Percentiles rank a stretch among this genome's conserved stretches.
phyloP scores from a whole-genome alignment of 805 yeast species.

The Cyberlindnera saturnus region DNA sequence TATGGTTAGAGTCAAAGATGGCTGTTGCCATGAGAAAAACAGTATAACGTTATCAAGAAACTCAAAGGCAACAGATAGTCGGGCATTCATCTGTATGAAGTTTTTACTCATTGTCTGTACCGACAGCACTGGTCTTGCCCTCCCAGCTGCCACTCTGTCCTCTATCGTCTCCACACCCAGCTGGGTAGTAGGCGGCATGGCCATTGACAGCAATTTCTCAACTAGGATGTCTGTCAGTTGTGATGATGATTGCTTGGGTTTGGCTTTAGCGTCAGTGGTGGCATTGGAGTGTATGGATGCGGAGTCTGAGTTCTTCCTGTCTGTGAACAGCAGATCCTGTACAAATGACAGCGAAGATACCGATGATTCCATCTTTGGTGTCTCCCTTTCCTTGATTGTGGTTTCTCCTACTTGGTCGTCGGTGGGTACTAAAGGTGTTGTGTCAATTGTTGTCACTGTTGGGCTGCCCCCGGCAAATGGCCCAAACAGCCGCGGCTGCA shows the following conservation, averaged over 20 bases:
- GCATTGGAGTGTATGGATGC: slow-evolving; percentile 5
- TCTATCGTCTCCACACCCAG: slow-evolving; percentile 38
- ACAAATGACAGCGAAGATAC: slow-evolving; percentile 11
- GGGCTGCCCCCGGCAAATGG: too few species aligned
- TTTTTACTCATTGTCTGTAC: slow-evolving; percentile 66
- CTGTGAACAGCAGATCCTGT: slow-evolving; percentile 14
- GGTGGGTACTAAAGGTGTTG: too few species aligned
- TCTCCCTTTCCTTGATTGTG: too few species aligned
- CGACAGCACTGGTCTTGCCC: slow-evolving; percentile 60
- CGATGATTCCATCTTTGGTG: background rate
- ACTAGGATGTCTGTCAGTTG: slow-evolving; percentile 61
- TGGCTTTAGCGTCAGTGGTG: background rate
- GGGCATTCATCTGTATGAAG: slow-evolving; percentile 53
- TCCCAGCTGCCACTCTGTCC: slow-evolving; percentile 54
- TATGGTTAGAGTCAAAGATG: slow-evolving; percentile 54
- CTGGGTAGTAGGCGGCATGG: slow-evolving; percentile 58
- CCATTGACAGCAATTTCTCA: slow-evolving; percentile 66
- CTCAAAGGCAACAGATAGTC: slow-evolving; percentile 58
- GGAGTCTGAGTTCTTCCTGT: background rate
- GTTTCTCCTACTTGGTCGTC: slow-evolving; percentile 2
- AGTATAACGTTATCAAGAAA: slow-evolving; percentile 49
- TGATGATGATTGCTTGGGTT: background rate
- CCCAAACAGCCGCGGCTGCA: too few species aligned
- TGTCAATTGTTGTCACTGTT: too few species aligned
- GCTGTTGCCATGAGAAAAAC: slow-evolving; percentile 59